These are phyloP conservation scores for Emericellopsis cladophorae DNA, from an alignment of 2,329 filamentous ascomycete genomes.

Conservation along the genomic window DNA sequence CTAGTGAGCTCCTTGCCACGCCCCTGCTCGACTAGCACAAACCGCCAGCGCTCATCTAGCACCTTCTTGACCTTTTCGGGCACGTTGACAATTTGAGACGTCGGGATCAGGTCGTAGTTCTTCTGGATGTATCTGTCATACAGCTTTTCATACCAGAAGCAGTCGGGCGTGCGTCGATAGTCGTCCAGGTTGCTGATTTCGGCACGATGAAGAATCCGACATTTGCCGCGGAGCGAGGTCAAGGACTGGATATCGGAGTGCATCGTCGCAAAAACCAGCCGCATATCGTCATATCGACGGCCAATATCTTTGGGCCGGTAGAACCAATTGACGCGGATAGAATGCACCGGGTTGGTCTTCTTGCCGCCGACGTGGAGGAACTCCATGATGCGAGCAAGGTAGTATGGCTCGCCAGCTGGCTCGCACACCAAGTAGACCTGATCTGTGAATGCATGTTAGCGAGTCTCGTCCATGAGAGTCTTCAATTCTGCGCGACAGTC, in stretches of 20 bases:
- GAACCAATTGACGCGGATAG: conserved; percentile 93
- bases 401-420: conserved; percentile 95
- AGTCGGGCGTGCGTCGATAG: conserved; percentile 74
- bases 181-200: conserved; percentile 75
- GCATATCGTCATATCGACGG: conserved; percentile 80
- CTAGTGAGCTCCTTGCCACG: conserved; percentile 92
- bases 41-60: conserved; percentile 92
- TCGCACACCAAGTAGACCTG: conserved; percentile 95
- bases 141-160: conserved; percentile 94
- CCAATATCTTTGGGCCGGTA: conserved; percentile 94
- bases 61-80: conserved; percentile 91
- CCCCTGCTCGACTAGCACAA: conserved; percentile 85
- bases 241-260: conserved; percentile 93
- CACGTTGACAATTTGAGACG: conserved; percentile 86
- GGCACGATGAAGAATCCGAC: conserved; percentile 75
- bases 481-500: no score
- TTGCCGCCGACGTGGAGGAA: conserved; percentile 78
- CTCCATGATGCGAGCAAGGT: conserved; percentile 96
- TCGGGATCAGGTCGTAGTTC: conserved; percentile 93
- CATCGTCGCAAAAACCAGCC: conserved; percentile 92
- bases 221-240: conserved; percentile 86
- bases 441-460: conserved; percentile 28
- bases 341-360: conserved; percentile 61
- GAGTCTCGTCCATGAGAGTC: background rate
- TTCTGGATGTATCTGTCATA: conserved; percentile 98